Conservation (phyloP, 2,329 filamentous ascomycete species). For the Apiospora koreana region DNA sequence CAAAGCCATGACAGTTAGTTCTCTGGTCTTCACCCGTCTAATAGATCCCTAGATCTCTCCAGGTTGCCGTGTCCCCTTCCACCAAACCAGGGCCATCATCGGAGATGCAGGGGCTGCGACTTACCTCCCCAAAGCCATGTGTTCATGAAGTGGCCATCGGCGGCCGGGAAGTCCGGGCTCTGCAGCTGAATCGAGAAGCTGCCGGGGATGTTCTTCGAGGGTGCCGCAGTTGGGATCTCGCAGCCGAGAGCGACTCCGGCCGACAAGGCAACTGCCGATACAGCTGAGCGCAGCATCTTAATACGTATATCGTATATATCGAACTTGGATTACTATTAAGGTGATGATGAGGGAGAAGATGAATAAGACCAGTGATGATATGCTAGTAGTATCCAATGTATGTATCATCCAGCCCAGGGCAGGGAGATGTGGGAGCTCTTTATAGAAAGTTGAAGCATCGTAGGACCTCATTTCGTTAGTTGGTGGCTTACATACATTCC, state of each 20-base stretch:
- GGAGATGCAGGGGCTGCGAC: too few relatives aligned
- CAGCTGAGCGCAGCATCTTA: background rate
- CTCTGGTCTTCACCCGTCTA: too few relatives aligned
- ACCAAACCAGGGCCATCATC: too few relatives aligned
- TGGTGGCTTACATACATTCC: background rate
- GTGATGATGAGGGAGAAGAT: too few relatives aligned
- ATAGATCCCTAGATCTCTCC: too few relatives aligned
- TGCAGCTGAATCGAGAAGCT: constrained; percentile 38
- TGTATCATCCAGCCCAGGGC: background rate
- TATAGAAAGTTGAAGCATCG: background rate
- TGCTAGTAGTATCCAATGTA: background rate
- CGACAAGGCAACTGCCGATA: constrained; percentile 14
- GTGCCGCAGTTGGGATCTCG: constrained; percentile 28
- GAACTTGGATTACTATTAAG: too few relatives aligned
- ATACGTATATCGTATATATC: background rate
- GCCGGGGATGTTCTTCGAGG: constrained; percentile 35
- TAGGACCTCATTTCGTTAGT: background rate
- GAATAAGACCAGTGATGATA: too few relatives aligned
- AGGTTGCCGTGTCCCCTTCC: too few relatives aligned
- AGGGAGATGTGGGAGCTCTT: background rate
- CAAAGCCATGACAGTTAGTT: background rate
- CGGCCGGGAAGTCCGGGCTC: constrained; percentile 36
- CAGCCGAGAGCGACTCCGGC: constrained; percentile 28
- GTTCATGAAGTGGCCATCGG: constrained; percentile 39
- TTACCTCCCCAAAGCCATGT: constrained; percentile 38